These are phyloP conservation scores for Alternaria infectoria DNA, from an alignment of 2,329 filamentous ascomycete species.

Conservation along the genomic window DNA sequence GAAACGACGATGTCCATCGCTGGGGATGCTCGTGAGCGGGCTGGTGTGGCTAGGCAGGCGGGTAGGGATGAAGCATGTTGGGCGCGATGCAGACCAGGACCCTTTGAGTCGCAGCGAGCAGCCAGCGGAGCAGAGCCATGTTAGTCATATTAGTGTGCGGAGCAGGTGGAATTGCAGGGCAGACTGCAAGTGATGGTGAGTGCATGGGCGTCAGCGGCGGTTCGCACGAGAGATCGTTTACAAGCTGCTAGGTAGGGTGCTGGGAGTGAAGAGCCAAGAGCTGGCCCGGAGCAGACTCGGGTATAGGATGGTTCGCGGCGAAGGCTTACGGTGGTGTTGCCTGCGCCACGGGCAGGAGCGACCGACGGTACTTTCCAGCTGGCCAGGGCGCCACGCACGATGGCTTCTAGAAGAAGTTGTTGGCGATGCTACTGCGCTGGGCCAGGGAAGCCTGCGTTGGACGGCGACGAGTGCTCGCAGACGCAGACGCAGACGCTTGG, in stretches of 20 bases:
- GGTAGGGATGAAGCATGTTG: conserved; percentile 1
- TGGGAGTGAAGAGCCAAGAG: background rate
- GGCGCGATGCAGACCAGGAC: conserved; percentile 1
- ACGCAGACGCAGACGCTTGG: background rate
- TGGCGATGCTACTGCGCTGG: conserved; percentile 1
- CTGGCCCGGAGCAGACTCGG: background rate
- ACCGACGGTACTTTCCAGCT: conserved; percentile 1
- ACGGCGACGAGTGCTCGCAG: background rate
- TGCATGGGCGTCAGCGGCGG: conserved; percentile 11
- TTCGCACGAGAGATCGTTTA: background rate
- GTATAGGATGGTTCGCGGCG: background rate
- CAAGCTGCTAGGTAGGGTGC: background rate
- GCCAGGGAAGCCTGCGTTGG: conserved; percentile 1
- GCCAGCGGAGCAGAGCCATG: background rate
- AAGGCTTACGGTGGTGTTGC: background rate
- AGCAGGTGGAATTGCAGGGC: background rate
- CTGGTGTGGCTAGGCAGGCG: background rate
- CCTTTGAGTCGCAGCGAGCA: background rate
- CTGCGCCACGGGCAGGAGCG: conserved; percentile 8
- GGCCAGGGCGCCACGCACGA: background rate
- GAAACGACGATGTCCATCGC: conserved; percentile 9
- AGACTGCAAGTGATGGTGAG: background rate
- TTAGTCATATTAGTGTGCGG: background rate
- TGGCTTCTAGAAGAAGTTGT: conserved; percentile 11
- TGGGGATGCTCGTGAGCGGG: background rate